Base-by-base conservation (phyloP, 345 rosid genomes). In the Hibiscus tridactylites region DNA sequence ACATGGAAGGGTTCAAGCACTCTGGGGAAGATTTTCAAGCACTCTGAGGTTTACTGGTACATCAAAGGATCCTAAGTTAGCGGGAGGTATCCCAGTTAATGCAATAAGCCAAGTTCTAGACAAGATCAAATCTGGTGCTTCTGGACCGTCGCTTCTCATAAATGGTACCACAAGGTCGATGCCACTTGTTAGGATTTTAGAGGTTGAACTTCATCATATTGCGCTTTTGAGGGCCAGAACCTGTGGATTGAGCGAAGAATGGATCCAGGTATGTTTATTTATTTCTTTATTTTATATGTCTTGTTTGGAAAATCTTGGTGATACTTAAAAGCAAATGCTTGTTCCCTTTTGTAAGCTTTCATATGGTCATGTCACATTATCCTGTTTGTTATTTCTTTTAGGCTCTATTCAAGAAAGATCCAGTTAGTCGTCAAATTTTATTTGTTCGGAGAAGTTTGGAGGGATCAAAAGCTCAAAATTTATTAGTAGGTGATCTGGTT, bases 11-110 rank as follows among this genome's bases (percentile, higher is more conserved):
- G 92, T 93, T 71, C 88, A 87, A 79, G 98, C 98, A 68, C 79
- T 93, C 17, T 93, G 98, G 98, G 97, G 88, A 85, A 91, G 97
- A 86, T 93, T 93, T 84, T 93, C 97, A 13, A 89, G 37, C 98
- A 75, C 96, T 35, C 37, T 35, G 37, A 91, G 96, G 98, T 92
- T 76, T 73, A 71, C 24, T 79, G 89, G 76, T 77, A 76, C 98
- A 3, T 88, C 98, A 54, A 91, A 93, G 80, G 98, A 93, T 82
- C 97, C 86, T 81, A 97, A 93, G 72, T 89, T 93, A 79, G 93
- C 88, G 68, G 84, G 94, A 81, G 98, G 98, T 58, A 79, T 93
- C 79, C 98, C 98, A 9, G 73, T 90, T 50, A 85, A 80, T 80
- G 78, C 88, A 35, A 83, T 93, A 67, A 89, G 88, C 76, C 81